A percentile compares a stretch with the other conserved stretches of the same genome.
Conservation (phyloP, 2,329 filamentous ascomycete species). For the Ophiostoma piceae region DNA sequence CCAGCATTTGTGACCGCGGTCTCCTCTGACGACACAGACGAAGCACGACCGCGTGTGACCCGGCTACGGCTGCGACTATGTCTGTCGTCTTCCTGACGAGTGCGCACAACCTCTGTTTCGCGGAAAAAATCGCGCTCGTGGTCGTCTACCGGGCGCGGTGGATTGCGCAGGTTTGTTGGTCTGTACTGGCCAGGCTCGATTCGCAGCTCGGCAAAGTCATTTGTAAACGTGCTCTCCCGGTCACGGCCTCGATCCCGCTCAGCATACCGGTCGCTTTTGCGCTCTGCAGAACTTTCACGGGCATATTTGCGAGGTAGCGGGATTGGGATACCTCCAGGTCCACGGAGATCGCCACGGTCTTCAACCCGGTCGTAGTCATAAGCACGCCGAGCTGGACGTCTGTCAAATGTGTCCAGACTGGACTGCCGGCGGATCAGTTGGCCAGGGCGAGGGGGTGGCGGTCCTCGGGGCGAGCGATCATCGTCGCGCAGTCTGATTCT, state of each 20-base stretch:
- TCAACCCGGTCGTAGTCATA: slow-evolving; percentile 21
- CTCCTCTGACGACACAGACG: not conserved
- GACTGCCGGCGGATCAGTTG: slow-evolving; percentile 75
- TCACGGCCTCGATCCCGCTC: slow-evolving; percentile 11
- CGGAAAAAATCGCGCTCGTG: slow-evolving; percentile 41
- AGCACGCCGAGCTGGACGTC: slow-evolving; percentile 48
- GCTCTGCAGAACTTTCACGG: slow-evolving; percentile 20
- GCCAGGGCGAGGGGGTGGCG: slow-evolving; percentile 53
- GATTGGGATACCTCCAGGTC: slow-evolving; percentile 28
- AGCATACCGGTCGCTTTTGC: not conserved
- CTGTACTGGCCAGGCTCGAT: slow-evolving; percentile 34
- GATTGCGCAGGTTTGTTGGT: not conserved
- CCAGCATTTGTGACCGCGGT: not conserved
- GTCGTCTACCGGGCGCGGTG: not conserved
- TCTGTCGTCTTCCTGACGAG: slow-evolving; percentile 41
- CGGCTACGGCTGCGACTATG: slow-evolving; percentile 39
- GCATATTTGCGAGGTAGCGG: not conserved
- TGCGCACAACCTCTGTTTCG: slow-evolving; percentile 56
- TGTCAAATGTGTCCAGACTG: slow-evolving; percentile 85
- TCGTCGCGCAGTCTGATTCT: not conserved
- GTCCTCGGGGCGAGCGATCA: slow-evolving; percentile 27
- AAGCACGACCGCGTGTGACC: not conserved
- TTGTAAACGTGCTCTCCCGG: not conserved
- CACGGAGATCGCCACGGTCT: slow-evolving; percentile 37
- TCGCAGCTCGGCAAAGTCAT: slow-evolving; percentile 43